Evolutionary conservation across 345 rosid genomes (phyloP).

Genomic region (Eucalyptus fibrosa): DNA sequence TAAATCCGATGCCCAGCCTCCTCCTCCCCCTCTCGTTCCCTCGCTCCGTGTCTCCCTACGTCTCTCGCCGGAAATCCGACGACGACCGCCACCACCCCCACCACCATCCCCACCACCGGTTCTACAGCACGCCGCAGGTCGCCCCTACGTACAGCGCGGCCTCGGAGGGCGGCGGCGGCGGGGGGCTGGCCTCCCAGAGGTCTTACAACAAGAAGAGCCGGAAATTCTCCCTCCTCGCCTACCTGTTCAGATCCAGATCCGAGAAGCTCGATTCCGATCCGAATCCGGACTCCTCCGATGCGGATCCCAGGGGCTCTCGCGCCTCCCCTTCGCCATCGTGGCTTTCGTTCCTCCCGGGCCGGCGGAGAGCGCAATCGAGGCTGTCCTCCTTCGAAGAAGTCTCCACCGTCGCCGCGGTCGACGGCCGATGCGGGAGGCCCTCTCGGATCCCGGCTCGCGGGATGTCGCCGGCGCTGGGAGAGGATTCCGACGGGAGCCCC

Average conservation of each 20-base stretch:
- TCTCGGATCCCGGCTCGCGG: constrained; percentile 32
- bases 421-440: constrained; percentile 11
- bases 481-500: constrained; percentile 9
- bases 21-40: constrained; percentile 40
- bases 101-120: constrained; percentile 13
- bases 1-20: not conserved
- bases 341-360: constrained; percentile 36
- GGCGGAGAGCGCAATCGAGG: constrained; percentile 21
- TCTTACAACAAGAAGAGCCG: constrained; percentile 11
- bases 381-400: constrained; percentile 9
- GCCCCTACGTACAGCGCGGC: constrained; percentile 12
- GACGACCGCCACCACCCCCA: not conserved
- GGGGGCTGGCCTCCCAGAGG: not conserved
- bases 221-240: constrained; percentile 34
- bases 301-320: not conserved
- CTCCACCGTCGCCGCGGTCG: constrained; percentile 1
- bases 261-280: constrained; percentile 30
- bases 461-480: constrained; percentile 57
- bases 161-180: not conserved
- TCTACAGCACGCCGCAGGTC: constrained; percentile 71
- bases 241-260: constrained; percentile 66
- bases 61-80: constrained; percentile 24
- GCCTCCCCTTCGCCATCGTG: constrained; percentile 33
- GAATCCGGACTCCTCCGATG: constrained; percentile 4
- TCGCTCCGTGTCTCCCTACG: constrained; percentile 75